Base-by-base conservation (phyloP, 1,284 basidiomycete genomes). In the Irpex sp. region DNA sequence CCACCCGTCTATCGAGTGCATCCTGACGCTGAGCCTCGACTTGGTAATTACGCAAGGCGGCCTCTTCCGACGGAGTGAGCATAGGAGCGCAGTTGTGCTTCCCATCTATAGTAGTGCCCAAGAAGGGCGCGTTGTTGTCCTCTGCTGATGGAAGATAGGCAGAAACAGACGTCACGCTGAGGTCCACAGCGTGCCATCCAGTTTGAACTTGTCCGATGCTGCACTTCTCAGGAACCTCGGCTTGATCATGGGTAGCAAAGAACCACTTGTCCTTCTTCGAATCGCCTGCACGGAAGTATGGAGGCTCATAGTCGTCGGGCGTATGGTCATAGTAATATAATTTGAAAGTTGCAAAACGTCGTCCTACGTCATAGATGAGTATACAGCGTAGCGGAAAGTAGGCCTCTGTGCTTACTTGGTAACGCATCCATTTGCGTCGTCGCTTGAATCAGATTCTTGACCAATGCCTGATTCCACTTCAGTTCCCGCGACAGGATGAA, bases 271-370 rank as follows among this genome's bases (percentile, higher is more conserved):
- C 86, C 63, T 81, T 83, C 14, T 85, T 78, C 9, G 74, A 73
- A 68, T 92, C 87, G 0, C 85, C 89, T 6, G 87, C 73, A 59
- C 81, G 80, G 68, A 92, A 92, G 71, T 87, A 78, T 0, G 86
- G 87, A 4, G 90, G 90, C 69, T 92, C 89, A 65, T 92, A 92
- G 58, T 90, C 84, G 5, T 80, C 75, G 0, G 91, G 92, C 5
- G 90, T 87, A 19, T 84, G 78, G 48, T 90, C 84, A 19, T 84
- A 86, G 70, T 92, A 94, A 68, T 88, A 90, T 14, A 91, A 74
- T 69, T 93, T 93, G 75, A 93, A 89, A n/a, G 87, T 90, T 21
- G 90, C 89, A 69, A 81, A 94, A 37, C 91, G 85, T 55, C 84
- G 86, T 68, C 84, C 91, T 93, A 64, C 37, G 55, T n/a, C 23